Conservation (phyloP, 768 basidiomycete genomes). For the Russula emetica region DNA sequence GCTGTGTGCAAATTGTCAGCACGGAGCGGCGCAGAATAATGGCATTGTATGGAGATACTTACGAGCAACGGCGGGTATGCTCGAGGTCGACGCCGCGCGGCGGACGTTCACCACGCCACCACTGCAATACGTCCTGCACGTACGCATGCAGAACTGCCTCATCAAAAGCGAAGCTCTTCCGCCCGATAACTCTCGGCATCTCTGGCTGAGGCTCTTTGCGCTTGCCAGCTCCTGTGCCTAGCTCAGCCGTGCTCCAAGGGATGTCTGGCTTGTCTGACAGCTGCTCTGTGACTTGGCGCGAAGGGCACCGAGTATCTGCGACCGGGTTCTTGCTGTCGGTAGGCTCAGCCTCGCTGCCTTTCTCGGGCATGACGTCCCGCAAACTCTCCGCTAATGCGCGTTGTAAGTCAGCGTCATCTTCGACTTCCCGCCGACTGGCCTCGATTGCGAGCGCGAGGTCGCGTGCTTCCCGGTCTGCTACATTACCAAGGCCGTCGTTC, state of each 20-base stretch:
- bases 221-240: not conserved
- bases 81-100: constrained; percentile 65
- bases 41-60: constrained; percentile 34
- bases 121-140: constrained; percentile 53
- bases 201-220: not conserved
- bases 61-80: constrained; percentile 64
- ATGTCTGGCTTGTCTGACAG: constrained; percentile 30
- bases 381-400: constrained; percentile 30
- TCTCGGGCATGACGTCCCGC: constrained; percentile 15
- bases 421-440: constrained; percentile 40
- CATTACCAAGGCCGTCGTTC: not conserved
- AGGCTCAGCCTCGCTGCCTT: not conserved
- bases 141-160: constrained; percentile 49
- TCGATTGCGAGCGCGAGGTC: constrained; percentile 46
- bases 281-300: constrained; percentile 6
- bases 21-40: not conserved
- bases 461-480: constrained; percentile 36
- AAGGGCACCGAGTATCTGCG: not conserved
- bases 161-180: constrained; percentile 54
- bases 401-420: constrained; percentile 24
- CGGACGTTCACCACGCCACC: constrained; percentile 71
- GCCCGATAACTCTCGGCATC: constrained; percentile 55
- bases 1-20: constrained; percentile 20
- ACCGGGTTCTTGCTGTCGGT: not conserved
- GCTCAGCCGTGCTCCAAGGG: constrained; percentile 20